A percentile compares a stretch with the other conserved stretches of the same genome.
Conservation (phyloP, 2,329 filamentous ascomycete genomes). For the Calonectria fujianensis region DNA sequence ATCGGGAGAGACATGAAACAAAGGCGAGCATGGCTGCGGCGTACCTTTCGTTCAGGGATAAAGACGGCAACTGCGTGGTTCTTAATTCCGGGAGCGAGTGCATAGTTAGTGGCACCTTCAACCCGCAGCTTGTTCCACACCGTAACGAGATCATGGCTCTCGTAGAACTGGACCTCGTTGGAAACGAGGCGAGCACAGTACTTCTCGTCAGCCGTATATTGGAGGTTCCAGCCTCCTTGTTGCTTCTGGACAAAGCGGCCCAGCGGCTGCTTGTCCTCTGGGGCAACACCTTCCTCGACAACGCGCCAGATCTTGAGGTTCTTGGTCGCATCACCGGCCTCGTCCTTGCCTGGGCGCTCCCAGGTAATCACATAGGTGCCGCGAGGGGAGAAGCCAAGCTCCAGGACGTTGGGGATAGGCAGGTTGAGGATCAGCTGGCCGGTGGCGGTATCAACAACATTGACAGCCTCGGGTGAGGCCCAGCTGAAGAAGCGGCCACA, state of each 20-base stretch:
- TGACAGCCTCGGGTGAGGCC: conserved; percentile 91
- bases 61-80: conserved; percentile 96
- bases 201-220: conserved; percentile 95
- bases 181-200: conserved; percentile 95
- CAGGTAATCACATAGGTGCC: conserved; percentile 97
- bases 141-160: conserved; percentile 87
- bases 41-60: conserved; percentile 93
- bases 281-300: conserved; percentile 79
- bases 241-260: conserved; percentile 97
- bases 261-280: conserved; percentile 81
- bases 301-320: conserved; percentile 98
- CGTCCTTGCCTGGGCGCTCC: conserved; percentile 95
- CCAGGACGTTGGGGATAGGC: conserved; percentile 89
- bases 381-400: conserved; percentile 93
- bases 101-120: conserved; percentile 93
- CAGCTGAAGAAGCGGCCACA: conserved; percentile 98
- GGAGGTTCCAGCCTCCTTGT: conserved; percentile 96
- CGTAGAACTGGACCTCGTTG: conserved; percentile 98
- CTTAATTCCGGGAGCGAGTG: conserved; percentile 87
- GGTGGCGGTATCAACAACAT: conserved; percentile 86
- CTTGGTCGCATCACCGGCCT: conserved; percentile 93
- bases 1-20: neutral
- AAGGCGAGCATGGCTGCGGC: conserved; percentile 42
- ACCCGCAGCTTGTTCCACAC: conserved; percentile 97
- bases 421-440: conserved; percentile 85